A percentile compares a stretch with the other conserved stretches of the same genome.
Evolutionary conservation across 805 yeast genomes (phyloP).

Genomic region (Sugiyamaella floridensis): DNA sequence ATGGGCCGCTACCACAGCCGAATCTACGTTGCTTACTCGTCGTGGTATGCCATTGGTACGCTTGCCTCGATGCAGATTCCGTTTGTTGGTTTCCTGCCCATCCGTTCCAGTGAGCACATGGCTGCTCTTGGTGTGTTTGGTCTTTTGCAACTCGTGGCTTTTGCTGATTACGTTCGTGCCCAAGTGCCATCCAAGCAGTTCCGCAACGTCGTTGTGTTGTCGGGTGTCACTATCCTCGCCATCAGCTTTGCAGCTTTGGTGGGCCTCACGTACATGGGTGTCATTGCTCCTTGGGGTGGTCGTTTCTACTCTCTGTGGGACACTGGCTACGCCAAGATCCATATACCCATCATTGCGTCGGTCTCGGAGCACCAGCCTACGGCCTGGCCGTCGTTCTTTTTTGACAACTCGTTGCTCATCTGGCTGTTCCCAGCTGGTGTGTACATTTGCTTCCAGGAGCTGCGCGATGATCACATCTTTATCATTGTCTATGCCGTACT

Average conservation of each 20-base stretch:
- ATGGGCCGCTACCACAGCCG: conserved; percentile 91
- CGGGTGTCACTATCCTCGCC: conserved; percentile 47
- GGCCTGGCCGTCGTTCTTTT: conserved; percentile 99
- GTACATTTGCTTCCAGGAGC: conserved; percentile 80
- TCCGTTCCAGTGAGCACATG: conserved; percentile 97
- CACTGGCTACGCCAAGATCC: conserved; percentile 93
- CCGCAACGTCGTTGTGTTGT: conserved; percentile 42
- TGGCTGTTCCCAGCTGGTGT: conserved; percentile 99
- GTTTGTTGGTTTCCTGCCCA: conserved; percentile 94
- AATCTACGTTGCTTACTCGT: conserved; percentile 82
- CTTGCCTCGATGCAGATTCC: conserved; percentile 98
- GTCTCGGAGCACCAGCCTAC: conserved; percentile 99
- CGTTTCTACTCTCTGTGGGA: conserved; percentile 98
- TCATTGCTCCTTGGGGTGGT: conserved; percentile 99
- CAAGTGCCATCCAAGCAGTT: conserved; percentile 69
- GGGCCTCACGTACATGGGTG: conserved; percentile 78
- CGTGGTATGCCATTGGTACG: conserved; percentile 98
- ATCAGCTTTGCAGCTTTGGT: conserved; percentile 68
- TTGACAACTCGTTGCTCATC: conserved; percentile 84
- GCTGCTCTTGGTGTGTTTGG: conserved; percentile 97
- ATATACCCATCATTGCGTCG: conserved; percentile 96
- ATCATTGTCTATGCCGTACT: conserved; percentile 87
- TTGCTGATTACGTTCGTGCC: conserved; percentile 73
- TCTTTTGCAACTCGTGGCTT: conserved; percentile 78
- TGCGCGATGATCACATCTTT: conserved; percentile 87